Percentiles rank a stretch among this genome's conserved stretches.
Conservation (phyloP, 2,329 filamentous ascomycete genomes). For the Sporothrix globosa region DNA sequence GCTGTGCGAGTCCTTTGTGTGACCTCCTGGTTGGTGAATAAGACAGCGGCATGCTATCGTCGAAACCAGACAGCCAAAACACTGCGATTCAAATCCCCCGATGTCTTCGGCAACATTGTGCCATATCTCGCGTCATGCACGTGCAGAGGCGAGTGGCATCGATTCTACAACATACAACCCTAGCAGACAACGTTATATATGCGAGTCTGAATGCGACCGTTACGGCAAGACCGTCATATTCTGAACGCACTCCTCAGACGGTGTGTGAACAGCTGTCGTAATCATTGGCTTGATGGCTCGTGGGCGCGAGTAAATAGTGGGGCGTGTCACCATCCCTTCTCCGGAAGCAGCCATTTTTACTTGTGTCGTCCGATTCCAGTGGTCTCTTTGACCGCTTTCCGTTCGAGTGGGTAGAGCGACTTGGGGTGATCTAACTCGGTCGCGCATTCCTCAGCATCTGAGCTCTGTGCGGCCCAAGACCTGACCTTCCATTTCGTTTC, state of each 20-base stretch:
- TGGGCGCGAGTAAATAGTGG: conserved; percentile 11
- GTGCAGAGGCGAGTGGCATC: conserved; percentile 13
- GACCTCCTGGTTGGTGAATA: background rate
- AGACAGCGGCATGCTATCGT: background rate
- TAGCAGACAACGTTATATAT: conserved; percentile 20
- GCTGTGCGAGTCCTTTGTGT: conserved; percentile 14
- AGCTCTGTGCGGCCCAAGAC: background rate
- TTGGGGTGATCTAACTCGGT: conserved; percentile 6
- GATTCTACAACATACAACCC: conserved; percentile 7
- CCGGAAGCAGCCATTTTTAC: conserved; percentile 22
- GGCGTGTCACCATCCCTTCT: background rate
- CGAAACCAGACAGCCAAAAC: background rate
- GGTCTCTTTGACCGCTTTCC: background rate
- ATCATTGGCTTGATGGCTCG: background rate
- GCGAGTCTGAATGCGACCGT: conserved; percentile 9
- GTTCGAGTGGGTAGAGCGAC: conserved; percentile 6
- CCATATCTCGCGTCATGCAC: conserved; percentile 14
- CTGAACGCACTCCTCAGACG: too few relatives aligned
- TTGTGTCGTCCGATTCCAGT: background rate
- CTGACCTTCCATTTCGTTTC: conserved; percentile 28
- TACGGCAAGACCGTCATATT: too few relatives aligned
- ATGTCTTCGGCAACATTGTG: conserved; percentile 1
- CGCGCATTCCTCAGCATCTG: conserved; percentile 2
- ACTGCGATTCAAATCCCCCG: background rate
- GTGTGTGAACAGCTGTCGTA: background rate